Conservation (phyloP, 176 grass and related monocot species). For the Tuctoria greenei region DNA sequence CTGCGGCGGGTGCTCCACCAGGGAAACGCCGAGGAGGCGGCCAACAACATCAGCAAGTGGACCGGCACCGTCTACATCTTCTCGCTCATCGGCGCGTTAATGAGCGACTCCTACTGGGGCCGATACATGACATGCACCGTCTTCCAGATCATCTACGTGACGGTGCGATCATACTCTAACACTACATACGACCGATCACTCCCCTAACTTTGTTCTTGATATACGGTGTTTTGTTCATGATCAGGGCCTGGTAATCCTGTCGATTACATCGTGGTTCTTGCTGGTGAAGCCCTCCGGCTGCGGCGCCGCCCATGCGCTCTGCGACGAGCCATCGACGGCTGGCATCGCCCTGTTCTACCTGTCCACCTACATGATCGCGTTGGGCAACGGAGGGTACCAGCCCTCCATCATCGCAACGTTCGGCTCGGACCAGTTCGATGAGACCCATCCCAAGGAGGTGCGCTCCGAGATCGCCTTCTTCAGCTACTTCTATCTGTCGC, state of each 20-base stretch:
- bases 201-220: no score
- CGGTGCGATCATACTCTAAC: slow-evolving; percentile 39
- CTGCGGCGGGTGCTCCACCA: slow-evolving; percentile 68
- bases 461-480: slow-evolving; percentile 79
- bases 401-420: slow-evolving; percentile 82
- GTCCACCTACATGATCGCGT: slow-evolving; percentile 82
- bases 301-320: slow-evolving; percentile 44
- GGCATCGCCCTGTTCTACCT: slow-evolving; percentile 68
- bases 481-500: slow-evolving; percentile 91
- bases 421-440: slow-evolving; percentile 86
- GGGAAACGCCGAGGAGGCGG: slow-evolving; percentile 64
- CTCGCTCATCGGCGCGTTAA: slow-evolving; percentile 79
- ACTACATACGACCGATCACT: no score
- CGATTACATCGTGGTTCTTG: slow-evolving; percentile 66
- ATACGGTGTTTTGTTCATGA: slow-evolving; percentile 13
- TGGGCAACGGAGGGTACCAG: slow-evolving; percentile 87
- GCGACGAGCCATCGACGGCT: slow-evolving; percentile 47
- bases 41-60: slow-evolving; percentile 90
- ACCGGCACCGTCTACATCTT: slow-evolving; percentile 88
- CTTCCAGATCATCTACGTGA: slow-evolving; percentile 81
- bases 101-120: slow-evolving; percentile 92
- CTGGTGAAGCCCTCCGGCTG: slow-evolving; percentile 74
- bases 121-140: slow-evolving; percentile 75
- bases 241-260: slow-evolving; percentile 68
- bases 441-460: slow-evolving; percentile 60